Evolutionary conservation across 108 stramenopile genomes (phyloP).

Genomic region (Cyclostephanos tholiformis): DNA sequence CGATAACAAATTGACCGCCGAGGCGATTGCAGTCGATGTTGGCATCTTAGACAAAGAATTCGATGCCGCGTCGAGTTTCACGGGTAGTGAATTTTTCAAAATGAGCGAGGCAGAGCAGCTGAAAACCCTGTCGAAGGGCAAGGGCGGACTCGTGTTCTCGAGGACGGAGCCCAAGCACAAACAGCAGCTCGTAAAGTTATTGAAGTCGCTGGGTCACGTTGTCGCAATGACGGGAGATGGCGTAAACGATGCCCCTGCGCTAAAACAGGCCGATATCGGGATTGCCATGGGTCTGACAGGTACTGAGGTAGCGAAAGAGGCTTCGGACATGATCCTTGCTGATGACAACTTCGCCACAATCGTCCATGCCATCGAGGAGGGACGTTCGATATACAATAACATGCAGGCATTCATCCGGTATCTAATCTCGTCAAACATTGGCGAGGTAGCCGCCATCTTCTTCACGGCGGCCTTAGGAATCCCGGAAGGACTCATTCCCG

Average conservation of each 20-base stretch:
- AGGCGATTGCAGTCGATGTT: slow-evolving; percentile 79
- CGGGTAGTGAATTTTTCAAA: slow-evolving; percentile 53
- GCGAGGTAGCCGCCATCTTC: slow-evolving; percentile 96
- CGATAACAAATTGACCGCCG: slow-evolving; percentile 83
- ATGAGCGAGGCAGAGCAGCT: slow-evolving; percentile 42
- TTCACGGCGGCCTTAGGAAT: slow-evolving; percentile 91
- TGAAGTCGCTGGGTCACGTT: slow-evolving; percentile 75
- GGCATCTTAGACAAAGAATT: slow-evolving; percentile 65
- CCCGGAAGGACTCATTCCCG: slow-evolving; percentile 95
- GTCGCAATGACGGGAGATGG: slow-evolving; percentile 96
- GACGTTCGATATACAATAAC: slow-evolving; percentile 98
- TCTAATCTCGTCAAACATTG: slow-evolving; percentile 97
- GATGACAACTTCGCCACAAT: slow-evolving; percentile 99
- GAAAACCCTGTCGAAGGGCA: slow-evolving; percentile 44
- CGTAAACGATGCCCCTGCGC: slow-evolving; percentile 95
- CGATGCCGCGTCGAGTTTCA: slow-evolving; percentile 40
- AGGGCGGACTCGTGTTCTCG: slow-evolving; percentile 54
- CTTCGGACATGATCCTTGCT: slow-evolving; percentile 98
- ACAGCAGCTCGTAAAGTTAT: slow-evolving; percentile 73
- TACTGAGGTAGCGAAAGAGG: slow-evolving; percentile 98
- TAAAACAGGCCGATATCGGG: slow-evolving; percentile 92
- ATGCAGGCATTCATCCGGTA: slow-evolving; percentile 99
- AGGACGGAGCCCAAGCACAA: slow-evolving; percentile 88
- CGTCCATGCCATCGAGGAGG: slow-evolving; percentile 96
- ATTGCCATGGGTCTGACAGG: slow-evolving; percentile 96